Evolutionary conservation across 2,329 filamentous ascomycete genomes (phyloP).

Genomic region (Diaporthe citriasiana): DNA sequence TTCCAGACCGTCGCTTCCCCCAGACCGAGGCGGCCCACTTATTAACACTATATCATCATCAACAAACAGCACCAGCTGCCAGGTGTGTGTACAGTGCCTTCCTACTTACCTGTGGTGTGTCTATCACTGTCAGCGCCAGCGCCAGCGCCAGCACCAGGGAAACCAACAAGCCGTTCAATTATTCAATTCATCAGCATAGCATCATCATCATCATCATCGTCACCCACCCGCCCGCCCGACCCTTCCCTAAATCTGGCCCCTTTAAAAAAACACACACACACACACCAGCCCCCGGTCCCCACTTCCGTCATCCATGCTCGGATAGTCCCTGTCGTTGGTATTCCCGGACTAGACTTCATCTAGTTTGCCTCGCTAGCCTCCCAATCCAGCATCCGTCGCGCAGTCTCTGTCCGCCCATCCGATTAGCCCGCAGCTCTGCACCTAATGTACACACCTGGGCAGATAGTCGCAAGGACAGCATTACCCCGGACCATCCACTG

Average conservation of each 20-base stretch:
- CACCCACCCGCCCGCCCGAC: background rate
- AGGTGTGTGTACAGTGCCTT: background rate
- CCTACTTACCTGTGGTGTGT: no score
- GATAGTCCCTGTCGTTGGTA: background rate
- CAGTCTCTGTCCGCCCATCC: conserved; percentile 26
- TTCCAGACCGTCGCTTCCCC: conserved; percentile 19
- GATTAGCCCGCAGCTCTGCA: conserved; percentile 5
- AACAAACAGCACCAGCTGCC: background rate
- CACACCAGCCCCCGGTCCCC: background rate
- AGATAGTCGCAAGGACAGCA: background rate
- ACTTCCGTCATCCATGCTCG: background rate
- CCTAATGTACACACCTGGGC: background rate
- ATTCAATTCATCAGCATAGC: background rate
- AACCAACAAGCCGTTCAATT: background rate
- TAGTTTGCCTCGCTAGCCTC: conserved; percentile 5
- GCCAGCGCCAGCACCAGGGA: background rate
- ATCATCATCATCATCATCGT: background rate
- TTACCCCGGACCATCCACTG: conserved; percentile 10
- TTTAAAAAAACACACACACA: background rate
- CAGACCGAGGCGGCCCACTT: conserved; percentile 3
- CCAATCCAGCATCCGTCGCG: conserved; percentile 10
- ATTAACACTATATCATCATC: background rate
- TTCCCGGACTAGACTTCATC: conserved; percentile 14
- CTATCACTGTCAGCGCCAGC: background rate
- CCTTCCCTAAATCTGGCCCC: background rate